A percentile compares a stretch with the other conserved stretches of the same genome.
Evolutionary conservation across 306 rosid species (phyloP).

Genomic region (Lathyrus oleraceus): DNA sequence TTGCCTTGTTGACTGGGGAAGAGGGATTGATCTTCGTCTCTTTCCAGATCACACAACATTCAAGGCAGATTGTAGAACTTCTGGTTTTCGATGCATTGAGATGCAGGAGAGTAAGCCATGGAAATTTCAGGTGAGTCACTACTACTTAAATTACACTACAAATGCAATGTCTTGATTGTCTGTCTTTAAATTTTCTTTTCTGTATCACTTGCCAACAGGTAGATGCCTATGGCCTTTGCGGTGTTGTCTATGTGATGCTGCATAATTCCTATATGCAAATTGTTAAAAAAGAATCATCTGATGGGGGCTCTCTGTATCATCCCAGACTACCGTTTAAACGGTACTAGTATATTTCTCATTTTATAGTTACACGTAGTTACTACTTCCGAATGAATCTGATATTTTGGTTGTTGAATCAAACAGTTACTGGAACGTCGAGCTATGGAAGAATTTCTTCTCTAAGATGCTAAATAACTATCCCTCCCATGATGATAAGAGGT

Average conservation of each 20-base stretch:
- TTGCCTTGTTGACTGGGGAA: constrained; percentile 99
- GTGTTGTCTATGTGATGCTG: constrained; percentile 76
- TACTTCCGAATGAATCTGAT: constrained; percentile 26
- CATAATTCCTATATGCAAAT: constrained; percentile 76
- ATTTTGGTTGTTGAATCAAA: constrained; percentile 36
- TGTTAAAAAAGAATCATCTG: constrained; percentile 65
- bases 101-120: constrained; percentile 82
- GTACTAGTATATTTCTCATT: constrained; percentile 48
- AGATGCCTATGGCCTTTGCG: constrained; percentile 85
- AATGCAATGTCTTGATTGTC: constrained; percentile 26
- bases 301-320: constrained; percentile 55
- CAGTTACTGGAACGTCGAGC: constrained; percentile 90
- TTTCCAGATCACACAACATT: constrained; percentile 68
- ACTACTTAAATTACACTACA: constrained; percentile 19
- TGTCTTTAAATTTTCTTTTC: constrained; percentile 21
- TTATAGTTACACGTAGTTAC: constrained; percentile 23
- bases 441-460: constrained; percentile 81
- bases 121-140: constrained; percentile 75
- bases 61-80: constrained; percentile 82
- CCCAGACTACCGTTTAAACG: constrained; percentile 76
- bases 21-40: constrained; percentile 82
- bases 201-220: constrained; percentile 54
- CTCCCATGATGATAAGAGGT: constrained; percentile 45
- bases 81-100: constrained; percentile 91
- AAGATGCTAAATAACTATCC: constrained; percentile 73